Conservation (phyloP, 2,329 filamentous ascomycete genomes). For the Venturia effusa region DNA sequence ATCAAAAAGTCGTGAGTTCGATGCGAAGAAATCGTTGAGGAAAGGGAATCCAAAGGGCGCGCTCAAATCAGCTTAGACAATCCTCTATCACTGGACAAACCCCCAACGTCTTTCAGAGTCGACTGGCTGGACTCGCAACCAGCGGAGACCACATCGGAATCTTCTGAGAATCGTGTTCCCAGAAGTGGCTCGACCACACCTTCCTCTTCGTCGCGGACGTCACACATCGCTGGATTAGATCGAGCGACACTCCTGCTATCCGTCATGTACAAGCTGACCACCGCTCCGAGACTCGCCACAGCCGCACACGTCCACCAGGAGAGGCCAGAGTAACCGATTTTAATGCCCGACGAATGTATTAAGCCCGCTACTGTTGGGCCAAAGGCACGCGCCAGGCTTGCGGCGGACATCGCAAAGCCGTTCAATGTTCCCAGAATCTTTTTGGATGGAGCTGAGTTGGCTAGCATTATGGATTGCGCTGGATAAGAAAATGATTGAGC, state of each 20-base stretch:
- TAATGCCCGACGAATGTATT: conserved; percentile 70
- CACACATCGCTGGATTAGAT: conserved; percentile 25
- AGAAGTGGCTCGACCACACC: conserved; percentile 20
- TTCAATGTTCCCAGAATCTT: conserved; percentile 86
- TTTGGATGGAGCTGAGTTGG: conserved; percentile 76
- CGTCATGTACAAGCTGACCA: conserved; percentile 65
- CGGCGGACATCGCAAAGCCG: conserved; percentile 81
- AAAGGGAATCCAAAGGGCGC: neutral
- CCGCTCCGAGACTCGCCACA: conserved; percentile 63
- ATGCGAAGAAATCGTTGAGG: neutral
- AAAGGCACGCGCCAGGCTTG: conserved; percentile 77
- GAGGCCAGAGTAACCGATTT: conserved; percentile 72
- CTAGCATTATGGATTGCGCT: conserved; percentile 76
- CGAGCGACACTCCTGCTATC: conserved; percentile 40
- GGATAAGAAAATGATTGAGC: conserved; percentile 88
- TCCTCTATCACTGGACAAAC: neutral
- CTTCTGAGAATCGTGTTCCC: conserved; percentile 3
- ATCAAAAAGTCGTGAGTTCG: neutral
- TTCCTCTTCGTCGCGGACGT: conserved; percentile 24
- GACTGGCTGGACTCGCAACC: neutral
- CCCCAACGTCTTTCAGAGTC: neutral
- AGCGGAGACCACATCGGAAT: neutral
- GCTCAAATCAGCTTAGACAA: neutral
- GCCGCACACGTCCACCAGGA: conserved; percentile 87
- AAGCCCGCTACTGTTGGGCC: conserved; percentile 81